Evolutionary conservation across 306 rosid genomes (phyloP).

Genomic region (Herpetospermum pedunculosum): DNA sequence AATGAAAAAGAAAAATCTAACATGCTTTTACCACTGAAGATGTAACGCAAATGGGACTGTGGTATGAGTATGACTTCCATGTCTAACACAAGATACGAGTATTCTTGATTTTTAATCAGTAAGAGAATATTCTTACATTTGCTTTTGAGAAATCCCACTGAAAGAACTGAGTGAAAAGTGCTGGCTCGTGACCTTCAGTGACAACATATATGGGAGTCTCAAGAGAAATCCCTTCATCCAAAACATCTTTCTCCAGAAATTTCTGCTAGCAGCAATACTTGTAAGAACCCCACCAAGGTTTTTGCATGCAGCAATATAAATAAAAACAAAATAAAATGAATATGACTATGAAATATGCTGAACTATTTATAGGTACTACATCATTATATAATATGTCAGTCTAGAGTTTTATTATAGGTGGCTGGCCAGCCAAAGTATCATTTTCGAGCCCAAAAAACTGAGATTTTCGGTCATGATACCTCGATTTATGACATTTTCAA

Average conservation of each 20-base stretch:
- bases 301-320: slow-evolving; percentile 33
- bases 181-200: slow-evolving; percentile 75
- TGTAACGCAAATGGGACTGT: not conserved
- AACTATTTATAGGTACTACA: not conserved
- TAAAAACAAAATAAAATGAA: slow-evolving; percentile 6
- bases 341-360: not conserved
- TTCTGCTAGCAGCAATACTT: slow-evolving; percentile 39
- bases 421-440: not conserved
- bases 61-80: not conserved
- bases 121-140: slow-evolving; percentile 41
- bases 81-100: not conserved
- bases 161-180: slow-evolving; percentile 75
- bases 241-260: slow-evolving; percentile 66
- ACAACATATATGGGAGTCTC: slow-evolving; percentile 62
- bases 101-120: not conserved
- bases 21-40: not conserved
- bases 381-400: not conserved
- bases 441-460: not conserved
- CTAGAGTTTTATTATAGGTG: not conserved
- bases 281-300: slow-evolving; percentile 23
- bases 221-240: slow-evolving; percentile 48
- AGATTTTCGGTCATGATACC: not conserved
- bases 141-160: slow-evolving; percentile 70
- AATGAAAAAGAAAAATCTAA: not conserved
- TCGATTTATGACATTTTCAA: not conserved